phyloP scores from a whole-genome alignment of 805 yeast species.

The Lipomyces sp. region DNA sequence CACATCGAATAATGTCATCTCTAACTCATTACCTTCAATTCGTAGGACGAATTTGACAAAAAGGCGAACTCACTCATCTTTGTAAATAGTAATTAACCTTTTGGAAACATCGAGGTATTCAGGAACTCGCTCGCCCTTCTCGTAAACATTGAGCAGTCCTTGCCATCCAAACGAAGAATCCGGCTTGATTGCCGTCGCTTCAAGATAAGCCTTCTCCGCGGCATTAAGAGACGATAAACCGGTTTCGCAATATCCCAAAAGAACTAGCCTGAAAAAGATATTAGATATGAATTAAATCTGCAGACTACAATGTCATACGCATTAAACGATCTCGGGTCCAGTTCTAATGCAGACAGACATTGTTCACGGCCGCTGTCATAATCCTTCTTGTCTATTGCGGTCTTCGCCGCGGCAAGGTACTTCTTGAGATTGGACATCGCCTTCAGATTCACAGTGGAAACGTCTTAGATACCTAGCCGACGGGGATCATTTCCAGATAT shows the following conservation, averaged over 20 bases:
- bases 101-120: constrained; percentile 38
- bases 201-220: constrained; percentile 53
- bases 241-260: constrained; percentile 31
- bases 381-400: constrained; percentile 52
- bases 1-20: constrained; percentile 40
- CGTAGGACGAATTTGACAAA: not conserved
- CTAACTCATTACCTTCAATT: not conserved
- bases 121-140: constrained; percentile 32
- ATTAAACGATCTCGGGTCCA: constrained; percentile 62
- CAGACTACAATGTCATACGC: constrained; percentile 55
- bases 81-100: constrained; percentile 35
- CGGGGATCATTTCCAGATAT: not conserved
- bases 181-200: constrained; percentile 52
- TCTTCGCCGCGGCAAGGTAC: constrained; percentile 39
- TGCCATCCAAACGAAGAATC: constrained; percentile 73
- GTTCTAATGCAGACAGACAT: constrained; percentile 59
- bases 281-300: not conserved
- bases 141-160: constrained; percentile 57
- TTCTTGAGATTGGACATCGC: constrained; percentile 24
- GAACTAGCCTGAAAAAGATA: constrained; percentile 18
- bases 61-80: constrained; percentile 21
- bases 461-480: not conserved
- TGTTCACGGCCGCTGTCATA: constrained; percentile 64
- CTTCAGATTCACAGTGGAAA: not conserved
- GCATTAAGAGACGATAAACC: constrained; percentile 49